Evolutionary conservation across 1,139 yeast genomes (phyloP), one percentile per base, ranked within the genome.

Genomic region (Kodamaea suecica): DNA sequence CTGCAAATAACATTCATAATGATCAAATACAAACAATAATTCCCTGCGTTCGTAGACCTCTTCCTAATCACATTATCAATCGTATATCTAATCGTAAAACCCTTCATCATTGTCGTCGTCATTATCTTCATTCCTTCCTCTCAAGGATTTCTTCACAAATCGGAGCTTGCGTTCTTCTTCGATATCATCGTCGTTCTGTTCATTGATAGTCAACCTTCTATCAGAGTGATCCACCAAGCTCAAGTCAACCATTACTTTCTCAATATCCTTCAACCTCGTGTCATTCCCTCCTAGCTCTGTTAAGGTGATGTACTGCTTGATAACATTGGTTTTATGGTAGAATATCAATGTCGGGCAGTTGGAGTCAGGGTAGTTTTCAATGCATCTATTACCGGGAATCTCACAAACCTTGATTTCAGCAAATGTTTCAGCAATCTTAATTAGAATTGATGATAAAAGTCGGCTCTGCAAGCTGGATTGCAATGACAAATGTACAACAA

Each of bases 351-450:
- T 94, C 2, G 99, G 99, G 50, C 95, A 84, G 60, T 86, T 90
- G 27, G 75, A 59, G 20, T 86, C 90, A 0, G 97, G 97, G 56
- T 90, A 92, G 53, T 82, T 80, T 51, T 90, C 97, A 44, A 90
- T 84, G 39, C 96, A 95, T 57, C 96, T 78, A 42, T 78, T 73
- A 14, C 86, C 96, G 10, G 86, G 84, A 34, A 92, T 92, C 47
- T 92, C 96, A 29, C 90, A 92, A 53, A 92, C 83, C 60, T 92
- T 92, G 50, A 92, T 62, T 49, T 92, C 96, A n/a, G 79, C 76
- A 48, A 72, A 84, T 46, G 74, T 80, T 1, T 52, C 43, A 1
- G 94, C 85, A 28, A 78, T 51, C 21, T 61, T 56, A 6, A 56
- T 57, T 42, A 84, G 69, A 19, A 84, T 53, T 1, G 78, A 72